These are phyloP conservation scores for Xylaria intraflava DNA, from an alignment of 495 filamentous ascomycete genomes.

Conservation along the genomic window DNA sequence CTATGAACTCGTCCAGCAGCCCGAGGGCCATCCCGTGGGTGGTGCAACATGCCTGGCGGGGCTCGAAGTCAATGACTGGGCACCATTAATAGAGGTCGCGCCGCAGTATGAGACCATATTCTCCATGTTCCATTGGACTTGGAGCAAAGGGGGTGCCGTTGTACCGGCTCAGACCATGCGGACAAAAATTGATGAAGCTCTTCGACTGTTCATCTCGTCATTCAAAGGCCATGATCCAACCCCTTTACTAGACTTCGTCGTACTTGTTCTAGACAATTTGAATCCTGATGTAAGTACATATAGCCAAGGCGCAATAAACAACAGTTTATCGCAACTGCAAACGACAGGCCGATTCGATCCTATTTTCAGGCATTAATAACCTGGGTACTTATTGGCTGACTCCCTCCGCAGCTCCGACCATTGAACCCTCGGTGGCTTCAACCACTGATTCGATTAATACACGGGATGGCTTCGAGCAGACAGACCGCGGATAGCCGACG, in stretches of 20 bases:
- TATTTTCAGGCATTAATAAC: not conserved
- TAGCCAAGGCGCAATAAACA: too few relatives aligned
- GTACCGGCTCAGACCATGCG: constrained; percentile 17
- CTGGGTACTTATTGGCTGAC: not conserved
- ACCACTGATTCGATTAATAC: constrained; percentile 33
- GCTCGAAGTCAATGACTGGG: constrained; percentile 39
- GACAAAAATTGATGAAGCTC: constrained; percentile 37
- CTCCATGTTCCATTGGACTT: constrained; percentile 46
- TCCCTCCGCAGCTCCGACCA: constrained; percentile 22
- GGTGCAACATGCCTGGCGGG: constrained; percentile 40
- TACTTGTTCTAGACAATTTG: constrained; percentile 36
- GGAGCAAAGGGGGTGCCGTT: constrained; percentile 34
- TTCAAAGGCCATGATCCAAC: constrained; percentile 48
- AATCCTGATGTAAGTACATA: constrained; percentile 31
- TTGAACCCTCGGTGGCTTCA: constrained; percentile 38
- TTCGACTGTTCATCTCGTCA: constrained; percentile 38
- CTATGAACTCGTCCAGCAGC: constrained; percentile 36
- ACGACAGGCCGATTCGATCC: too few relatives aligned
- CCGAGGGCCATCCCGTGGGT: constrained; percentile 24
- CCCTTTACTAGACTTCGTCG: constrained; percentile 43
- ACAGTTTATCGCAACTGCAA: not conserved
- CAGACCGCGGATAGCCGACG: constrained; percentile 42
- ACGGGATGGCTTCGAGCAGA: constrained; percentile 36
- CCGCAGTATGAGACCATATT: constrained; percentile 45
- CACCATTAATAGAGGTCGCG: constrained; percentile 46